phyloP scores from a whole-genome alignment of 2,329 filamentous ascomycete species.

The Calonectria montana region DNA sequence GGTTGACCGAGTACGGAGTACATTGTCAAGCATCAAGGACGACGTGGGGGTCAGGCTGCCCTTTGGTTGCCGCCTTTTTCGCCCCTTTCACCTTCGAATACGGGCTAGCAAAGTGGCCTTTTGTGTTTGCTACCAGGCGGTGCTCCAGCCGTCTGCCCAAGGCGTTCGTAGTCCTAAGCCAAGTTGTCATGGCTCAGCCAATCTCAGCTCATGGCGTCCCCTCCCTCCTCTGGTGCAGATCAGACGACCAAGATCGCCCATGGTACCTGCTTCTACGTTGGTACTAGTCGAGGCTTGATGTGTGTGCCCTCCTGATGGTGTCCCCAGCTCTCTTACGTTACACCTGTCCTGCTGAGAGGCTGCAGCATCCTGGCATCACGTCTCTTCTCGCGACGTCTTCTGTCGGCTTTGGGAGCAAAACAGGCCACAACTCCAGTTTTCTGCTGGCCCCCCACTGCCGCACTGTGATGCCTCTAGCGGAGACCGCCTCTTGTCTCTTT shows the following conservation, averaged over 20 bases:
- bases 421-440: constrained; percentile 15
- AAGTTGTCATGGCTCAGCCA: constrained; percentile 12
- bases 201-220: constrained; percentile 19
- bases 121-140: neutral
- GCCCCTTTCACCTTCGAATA: constrained; percentile 4
- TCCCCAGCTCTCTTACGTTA: neutral
- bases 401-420: neutral
- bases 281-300: neutral
- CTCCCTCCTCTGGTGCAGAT: constrained; percentile 18
- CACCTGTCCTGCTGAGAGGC: neutral
- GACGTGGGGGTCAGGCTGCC: constrained; percentile 33
- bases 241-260: constrained; percentile 38
- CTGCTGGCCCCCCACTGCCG: constrained; percentile 14
- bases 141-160: constrained; percentile 13
- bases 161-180: constrained; percentile 16
- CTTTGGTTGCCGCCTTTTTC: neutral
- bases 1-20: constrained; percentile 3
- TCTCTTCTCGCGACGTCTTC: neutral
- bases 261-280: constrained; percentile 39
- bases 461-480: constrained; percentile 4
- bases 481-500: neutral
- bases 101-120: neutral
- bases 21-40: neutral
- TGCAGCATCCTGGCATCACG: neutral
- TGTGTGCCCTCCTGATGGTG: neutral